Base-by-base conservation (phyloP, 2,329 filamentous ascomycete genomes). In the Fusarium udum region DNA sequence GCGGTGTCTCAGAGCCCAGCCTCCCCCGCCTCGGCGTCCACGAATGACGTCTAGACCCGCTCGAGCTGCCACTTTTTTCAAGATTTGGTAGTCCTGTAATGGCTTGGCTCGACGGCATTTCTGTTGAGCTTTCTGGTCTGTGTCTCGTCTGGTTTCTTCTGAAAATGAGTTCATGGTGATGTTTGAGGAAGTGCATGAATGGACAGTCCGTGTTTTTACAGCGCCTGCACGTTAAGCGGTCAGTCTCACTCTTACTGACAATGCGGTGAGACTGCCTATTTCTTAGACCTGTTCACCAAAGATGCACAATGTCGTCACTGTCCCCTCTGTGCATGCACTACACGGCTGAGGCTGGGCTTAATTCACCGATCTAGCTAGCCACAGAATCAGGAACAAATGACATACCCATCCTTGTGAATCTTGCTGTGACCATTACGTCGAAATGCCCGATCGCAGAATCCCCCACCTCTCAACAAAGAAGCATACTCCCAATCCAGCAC, bases 91-190 rank as follows among this genome's bases (percentile, higher is more conserved):
- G 26, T 34, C 52, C 48, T 14, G 26, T 45, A 63, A 22, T 39
- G 64, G 45, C 37, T 67, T 55, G 46, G 48, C 58, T 40, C 37
- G 65, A 45, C 42, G 64, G 64, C 32, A 63, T n/a, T 40, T 63
- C 39, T 68, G 56, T 55, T 69, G 56, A 68, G 51, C 12, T 46
- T 36, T 31, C 15, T 49, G 40, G 32, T 8, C 31, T 32, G 34
- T 67, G 18, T 53, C 24, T 24, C 24, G 45, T 59, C 31, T 9
- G 22, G 45, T 36, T 16, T 13, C 59, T 34, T 53, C 45, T 67
- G 18, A 53, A 67, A 61, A 48, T 18, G 28, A 18, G 24, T 15
- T 7, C n/a, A 58, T n/a, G 32, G 10, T n/a, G 8, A 6, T 37
- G 20, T 18, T 9, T 7, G 16, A 24, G 20, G 13, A 24, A 31